Evolutionary conservation across 1,139 yeast genomes (phyloP).

Genomic region (Meyerozyma elateridarum): DNA sequence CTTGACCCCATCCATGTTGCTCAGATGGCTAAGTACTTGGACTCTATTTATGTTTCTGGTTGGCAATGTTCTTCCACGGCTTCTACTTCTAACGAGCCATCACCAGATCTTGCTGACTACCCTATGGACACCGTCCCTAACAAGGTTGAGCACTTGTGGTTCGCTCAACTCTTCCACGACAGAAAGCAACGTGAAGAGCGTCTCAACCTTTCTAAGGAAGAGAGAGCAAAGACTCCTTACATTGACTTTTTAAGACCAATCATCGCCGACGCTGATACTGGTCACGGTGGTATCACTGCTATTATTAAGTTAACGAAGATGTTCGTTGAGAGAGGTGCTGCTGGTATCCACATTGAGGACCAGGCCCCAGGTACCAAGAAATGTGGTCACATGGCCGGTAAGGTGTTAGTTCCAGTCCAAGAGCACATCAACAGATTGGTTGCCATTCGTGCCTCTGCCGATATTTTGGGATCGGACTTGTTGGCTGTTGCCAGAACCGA

Average conservation of each 20-base stretch:
- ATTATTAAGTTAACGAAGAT: constrained; percentile 91
- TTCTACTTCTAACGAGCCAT: constrained; percentile 94
- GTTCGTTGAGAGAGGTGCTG: constrained; percentile 98
- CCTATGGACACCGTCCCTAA: constrained; percentile 99
- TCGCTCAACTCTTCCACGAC: constrained; percentile 96
- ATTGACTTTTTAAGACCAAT: constrained; percentile 91
- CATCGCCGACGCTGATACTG: constrained; percentile 97
- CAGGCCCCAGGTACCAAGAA: constrained; percentile 99
- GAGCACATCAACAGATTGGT: constrained; percentile 93
- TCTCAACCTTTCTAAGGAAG: constrained; percentile 49
- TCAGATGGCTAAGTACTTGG: constrained; percentile 94
- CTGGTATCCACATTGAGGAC: constrained; percentile 97
- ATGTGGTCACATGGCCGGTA: constrained; percentile 98
- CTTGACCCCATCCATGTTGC: constrained; percentile 94
- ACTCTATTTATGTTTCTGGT: constrained; percentile 90
- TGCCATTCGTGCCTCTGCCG: constrained; percentile 94
- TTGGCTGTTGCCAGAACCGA: constrained; percentile 92
- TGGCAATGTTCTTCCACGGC: constrained; percentile 99
- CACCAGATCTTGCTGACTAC: constrained; percentile 97
- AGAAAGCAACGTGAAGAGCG: constrained; percentile 92
- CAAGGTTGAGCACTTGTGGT: constrained; percentile 95
- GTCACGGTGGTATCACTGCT: constrained; percentile 98
- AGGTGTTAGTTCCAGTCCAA: constrained; percentile 94
- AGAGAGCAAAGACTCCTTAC: constrained; percentile 60
- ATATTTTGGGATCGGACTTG: constrained; percentile 82